These are phyloP conservation scores for Pestalotiopsis sp. DNA, from an alignment of 2,329 filamentous ascomycete species.

Conservation along the genomic window DNA sequence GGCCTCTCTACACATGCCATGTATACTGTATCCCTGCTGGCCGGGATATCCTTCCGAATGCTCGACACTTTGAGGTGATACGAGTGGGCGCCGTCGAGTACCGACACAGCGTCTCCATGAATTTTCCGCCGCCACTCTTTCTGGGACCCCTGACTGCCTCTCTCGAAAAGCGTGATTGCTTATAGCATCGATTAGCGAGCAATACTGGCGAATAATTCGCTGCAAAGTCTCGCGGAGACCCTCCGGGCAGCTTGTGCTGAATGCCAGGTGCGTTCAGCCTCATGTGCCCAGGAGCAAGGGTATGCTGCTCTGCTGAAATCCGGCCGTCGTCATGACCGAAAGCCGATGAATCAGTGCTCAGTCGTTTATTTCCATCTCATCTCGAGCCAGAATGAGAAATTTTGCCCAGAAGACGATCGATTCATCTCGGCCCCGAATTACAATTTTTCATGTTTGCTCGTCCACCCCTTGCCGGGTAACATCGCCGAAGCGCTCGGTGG, in stretches of 20 bases:
- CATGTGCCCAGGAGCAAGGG: neutral
- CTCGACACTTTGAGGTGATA: neutral
- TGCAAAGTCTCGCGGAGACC: neutral
- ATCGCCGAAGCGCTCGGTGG: neutral
- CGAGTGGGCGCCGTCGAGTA: neutral
- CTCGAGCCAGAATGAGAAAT: neutral
- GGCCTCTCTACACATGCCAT: neutral
- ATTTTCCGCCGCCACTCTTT: neutral
- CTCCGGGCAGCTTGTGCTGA: neutral
- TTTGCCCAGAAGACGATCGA: neutral
- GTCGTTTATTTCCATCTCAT: too few species aligned
- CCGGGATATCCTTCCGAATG: neutral
- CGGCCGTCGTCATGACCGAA: too few species aligned
- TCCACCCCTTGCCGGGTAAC: neutral
- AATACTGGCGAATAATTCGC: neutral
- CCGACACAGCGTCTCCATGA: neutral
- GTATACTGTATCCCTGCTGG: neutral
- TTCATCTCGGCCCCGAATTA: neutral
- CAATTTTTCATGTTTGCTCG: neutral
- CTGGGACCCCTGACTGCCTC: neutral
- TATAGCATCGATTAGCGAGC: neutral
- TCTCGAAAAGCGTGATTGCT: neutral
- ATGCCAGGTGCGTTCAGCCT: neutral
- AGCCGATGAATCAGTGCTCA: too few species aligned
- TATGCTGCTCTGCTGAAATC: too few species aligned